Conservation (phyloP, 495 filamentous ascomycete species). For the Monascus purpureus region DNA sequence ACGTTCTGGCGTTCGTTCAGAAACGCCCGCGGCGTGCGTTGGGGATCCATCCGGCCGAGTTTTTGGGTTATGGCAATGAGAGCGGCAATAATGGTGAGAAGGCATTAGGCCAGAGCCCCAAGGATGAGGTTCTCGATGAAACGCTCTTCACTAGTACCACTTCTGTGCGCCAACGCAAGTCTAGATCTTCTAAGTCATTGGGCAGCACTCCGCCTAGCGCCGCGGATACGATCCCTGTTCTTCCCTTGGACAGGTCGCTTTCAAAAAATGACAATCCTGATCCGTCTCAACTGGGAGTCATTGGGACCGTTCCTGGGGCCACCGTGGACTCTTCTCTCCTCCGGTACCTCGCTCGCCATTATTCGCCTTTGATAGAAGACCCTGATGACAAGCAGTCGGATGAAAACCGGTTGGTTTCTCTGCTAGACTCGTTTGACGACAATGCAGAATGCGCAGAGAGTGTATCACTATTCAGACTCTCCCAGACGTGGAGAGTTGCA, state of each 20-base stretch:
- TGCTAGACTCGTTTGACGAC: slow-evolving; percentile 40
- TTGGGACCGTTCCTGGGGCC: slow-evolving; percentile 43
- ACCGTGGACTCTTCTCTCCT: slow-evolving; percentile 39
- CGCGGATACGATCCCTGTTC: slow-evolving; percentile 30
- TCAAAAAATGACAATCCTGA: slow-evolving; percentile 36
- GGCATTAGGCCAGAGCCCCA: slow-evolving; percentile 49
- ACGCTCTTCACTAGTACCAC: slow-evolving; percentile 38
- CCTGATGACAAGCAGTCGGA: slow-evolving; percentile 15
- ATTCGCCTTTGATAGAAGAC: slow-evolving; percentile 29
- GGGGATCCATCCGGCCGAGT: slow-evolving; percentile 21
- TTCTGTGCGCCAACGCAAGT: slow-evolving; percentile 24
- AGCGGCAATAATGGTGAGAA: slow-evolving; percentile 20
- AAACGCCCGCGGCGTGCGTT: slow-evolving; percentile 29
- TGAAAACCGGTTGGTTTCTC: slow-evolving; percentile 27
- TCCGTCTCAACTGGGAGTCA: slow-evolving; percentile 45
- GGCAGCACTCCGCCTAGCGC: slow-evolving; percentile 44
- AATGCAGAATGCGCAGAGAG: slow-evolving; percentile 51
- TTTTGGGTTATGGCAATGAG: slow-evolving; percentile 18
- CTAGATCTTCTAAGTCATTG: slow-evolving; percentile 26
- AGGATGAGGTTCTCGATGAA: slow-evolving; percentile 49
- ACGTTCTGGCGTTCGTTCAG: slow-evolving; percentile 34
- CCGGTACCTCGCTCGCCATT: slow-evolving; percentile 45
- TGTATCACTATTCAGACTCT: slow-evolving; percentile 44
- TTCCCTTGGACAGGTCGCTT: slow-evolving; percentile 49
- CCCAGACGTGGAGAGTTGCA: slow-evolving; percentile 64